Evolutionary conservation across 768 basidiomycete species (phyloP), one percentile per base, ranked within the genome.

Genomic region (Postia placenta): DNA sequence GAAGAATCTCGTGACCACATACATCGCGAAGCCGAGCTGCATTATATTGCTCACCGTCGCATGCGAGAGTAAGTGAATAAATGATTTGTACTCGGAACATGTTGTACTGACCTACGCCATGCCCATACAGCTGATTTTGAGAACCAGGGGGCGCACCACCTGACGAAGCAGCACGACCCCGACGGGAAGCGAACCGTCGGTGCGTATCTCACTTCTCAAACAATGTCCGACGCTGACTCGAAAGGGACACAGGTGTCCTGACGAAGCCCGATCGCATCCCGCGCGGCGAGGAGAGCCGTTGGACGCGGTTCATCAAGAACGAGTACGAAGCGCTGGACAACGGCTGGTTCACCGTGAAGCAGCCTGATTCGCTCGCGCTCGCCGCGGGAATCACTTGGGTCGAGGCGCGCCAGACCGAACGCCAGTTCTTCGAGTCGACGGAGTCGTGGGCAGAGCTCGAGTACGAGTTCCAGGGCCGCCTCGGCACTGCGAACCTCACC

Each of bases 201-300:
- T 85, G 52, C 12, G 74, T 56, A 14, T 4, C 42, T 12, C 24
- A 7, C 42, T 14, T 20, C 24, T 27, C 3, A 14, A 6, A 20
- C 43, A 9, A 9, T 28, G 26, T 43, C 22, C 27, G 17, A 23
- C 23, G 17, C 23, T 33, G 15, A 46, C 15, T 12, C 26, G 4
- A 12, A 3, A 14, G 15, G 2, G n/a, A n/a, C n/a, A 14, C 33
- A 85, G 85, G 85, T 41, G 83, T 87, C 15, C 70, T 87, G 17
- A 90, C 85, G 0, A 88, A 90, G 53, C 83, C 84, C 0, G 86
- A 86, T 54, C 76, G 81, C 6, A 85, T 82, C 48, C 76, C 76
- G 0, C 43, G 60, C 1, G 80, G 78, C 0, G 78, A 81, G 26
- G 79, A 81, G 45, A 62, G 62, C 0, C 62, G 56, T 1, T 88